Evolutionary conservation across 2,329 filamentous ascomycete species (phyloP).

Genomic region (Fusarium sp.): DNA sequence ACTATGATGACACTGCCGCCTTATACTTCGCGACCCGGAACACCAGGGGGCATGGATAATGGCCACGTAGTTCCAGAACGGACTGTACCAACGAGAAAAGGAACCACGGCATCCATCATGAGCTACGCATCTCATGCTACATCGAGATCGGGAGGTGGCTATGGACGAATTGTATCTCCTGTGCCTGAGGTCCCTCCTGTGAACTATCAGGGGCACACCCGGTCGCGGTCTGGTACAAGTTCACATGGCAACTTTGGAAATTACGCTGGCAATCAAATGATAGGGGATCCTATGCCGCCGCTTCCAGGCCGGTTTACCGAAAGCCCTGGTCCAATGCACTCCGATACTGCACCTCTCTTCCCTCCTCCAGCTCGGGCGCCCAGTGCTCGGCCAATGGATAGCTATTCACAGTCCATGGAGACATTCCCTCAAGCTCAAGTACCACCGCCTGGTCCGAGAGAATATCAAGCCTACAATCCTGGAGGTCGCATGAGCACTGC

Average conservation of each 20-base stretch:
- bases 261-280: conserved; percentile 36
- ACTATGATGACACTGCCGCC: conserved; percentile 72
- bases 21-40: conserved; percentile 72
- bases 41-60: conserved; percentile 66
- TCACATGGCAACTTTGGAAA: conserved; percentile 53
- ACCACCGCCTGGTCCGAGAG: conserved; percentile 24
- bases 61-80: conserved; percentile 66
- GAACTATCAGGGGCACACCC: conserved; percentile 45
- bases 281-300: conserved; percentile 32
- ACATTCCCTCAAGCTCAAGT: conserved; percentile 14
- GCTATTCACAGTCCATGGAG: conserved; percentile 45
- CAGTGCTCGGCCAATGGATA: conserved; percentile 51
- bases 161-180: conserved; percentile 56
- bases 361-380: conserved; percentile 53
- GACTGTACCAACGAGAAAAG: conserved; percentile 61
- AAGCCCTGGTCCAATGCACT: conserved; percentile 50
- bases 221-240: conserved; percentile 54
- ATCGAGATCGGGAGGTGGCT: conserved; percentile 68
- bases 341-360: conserved; percentile 51
- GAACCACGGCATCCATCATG: conserved; percentile 69
- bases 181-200: conserved; percentile 53
- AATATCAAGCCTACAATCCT: conserved; percentile 51
- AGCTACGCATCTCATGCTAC: conserved; percentile 76
- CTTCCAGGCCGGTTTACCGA: conserved; percentile 47
- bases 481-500: conserved; percentile 53